These are phyloP conservation scores for Aspergillus hancockii DNA, from an alignment of 495 filamentous ascomycete genomes.

Conservation along the genomic window DNA sequence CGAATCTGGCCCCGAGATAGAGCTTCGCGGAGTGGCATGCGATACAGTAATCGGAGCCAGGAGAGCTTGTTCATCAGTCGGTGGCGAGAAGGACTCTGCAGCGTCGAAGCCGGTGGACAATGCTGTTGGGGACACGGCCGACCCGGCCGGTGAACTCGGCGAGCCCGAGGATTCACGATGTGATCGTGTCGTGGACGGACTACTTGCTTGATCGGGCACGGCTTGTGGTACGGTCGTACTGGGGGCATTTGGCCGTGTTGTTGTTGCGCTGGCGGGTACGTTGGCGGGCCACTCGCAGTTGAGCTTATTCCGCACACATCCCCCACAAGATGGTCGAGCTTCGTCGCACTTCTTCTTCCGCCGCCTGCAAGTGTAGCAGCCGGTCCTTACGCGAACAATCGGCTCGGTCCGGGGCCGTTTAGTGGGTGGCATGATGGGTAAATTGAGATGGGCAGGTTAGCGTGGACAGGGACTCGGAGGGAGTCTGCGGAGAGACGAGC, in stretches of 20 bases:
- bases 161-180: slow-evolving; percentile 7
- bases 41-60: not conserved
- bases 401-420: slow-evolving; percentile 29
- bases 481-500: not conserved
- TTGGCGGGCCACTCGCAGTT: slow-evolving; percentile 34
- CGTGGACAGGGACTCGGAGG: not conserved
- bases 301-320: slow-evolving; percentile 41
- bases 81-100: not conserved
- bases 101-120: slow-evolving; percentile 5
- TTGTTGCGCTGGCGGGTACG: slow-evolving; percentile 14
- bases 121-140: not conserved
- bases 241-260: slow-evolving; percentile 13
- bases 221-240: not conserved
- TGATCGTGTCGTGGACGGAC: slow-evolving; percentile 4
- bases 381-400: slow-evolving; percentile 55
- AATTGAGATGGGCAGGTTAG: not conserved
- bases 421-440: slow-evolving; percentile 30
- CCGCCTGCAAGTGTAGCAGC: slow-evolving; percentile 81
- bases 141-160: not conserved
- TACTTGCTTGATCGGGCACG: not conserved
- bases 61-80: slow-evolving; percentile 2
- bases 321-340: slow-evolving; percentile 70
- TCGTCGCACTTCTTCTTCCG: slow-evolving; percentile 97
- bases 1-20: not conserved
- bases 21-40: not conserved